Base-by-base conservation (phyloP, 2,329 filamentous ascomycete species). In the Didymella sp. region DNA sequence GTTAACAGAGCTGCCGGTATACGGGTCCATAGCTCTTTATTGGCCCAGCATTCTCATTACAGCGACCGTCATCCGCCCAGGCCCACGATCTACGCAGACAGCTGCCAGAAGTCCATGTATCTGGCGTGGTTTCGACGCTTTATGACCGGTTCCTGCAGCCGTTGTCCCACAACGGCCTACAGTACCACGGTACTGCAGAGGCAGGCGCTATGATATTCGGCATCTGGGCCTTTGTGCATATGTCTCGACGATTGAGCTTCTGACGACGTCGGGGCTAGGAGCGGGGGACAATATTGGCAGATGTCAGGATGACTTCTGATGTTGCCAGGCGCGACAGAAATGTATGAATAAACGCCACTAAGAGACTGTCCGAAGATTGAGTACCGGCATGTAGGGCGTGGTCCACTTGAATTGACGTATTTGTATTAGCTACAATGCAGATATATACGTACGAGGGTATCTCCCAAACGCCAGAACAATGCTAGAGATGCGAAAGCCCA, bases 381-480 rank as follows among this genome's bases (percentile, higher is more conserved):
- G 2, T 25, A 12, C 7, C 15, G 17, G 21, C 3, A 13, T 28
- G 19, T 9, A 15, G 7, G 15, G 37, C 37, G 21, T 4, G 19
- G 19, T 25, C 37, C 21, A 40, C 37, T 40, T 35, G 31, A 17
- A 35, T 22, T 17, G n/a, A 13, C 27, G 22, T 4, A 21, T 47
- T 44, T 48, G 43, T 44, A 48, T 52, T 51, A 47, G 48, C 48
- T 52, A 25, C 30, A 15, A 48, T 52, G 54, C 44, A 57, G 6
- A 52, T 37, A n/a, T 38, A 27, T 31, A 52, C 42, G 17, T 52
- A 53, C 30, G 24, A 56, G 66, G 66, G 66, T 69, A 69, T 69
- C 64, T 51, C 51, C 51, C 42, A 49, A 64, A 60, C 62, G 60
- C 64, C 58, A 56, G 35, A 63, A 49, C 33, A 21, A 64, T 56